Percentiles rank a stretch among this genome's conserved stretches.
These are phyloP conservation scores for Leishmania arabica DNA, from an alignment of 208 protist genomes.

Conservation along the genomic window DNA sequence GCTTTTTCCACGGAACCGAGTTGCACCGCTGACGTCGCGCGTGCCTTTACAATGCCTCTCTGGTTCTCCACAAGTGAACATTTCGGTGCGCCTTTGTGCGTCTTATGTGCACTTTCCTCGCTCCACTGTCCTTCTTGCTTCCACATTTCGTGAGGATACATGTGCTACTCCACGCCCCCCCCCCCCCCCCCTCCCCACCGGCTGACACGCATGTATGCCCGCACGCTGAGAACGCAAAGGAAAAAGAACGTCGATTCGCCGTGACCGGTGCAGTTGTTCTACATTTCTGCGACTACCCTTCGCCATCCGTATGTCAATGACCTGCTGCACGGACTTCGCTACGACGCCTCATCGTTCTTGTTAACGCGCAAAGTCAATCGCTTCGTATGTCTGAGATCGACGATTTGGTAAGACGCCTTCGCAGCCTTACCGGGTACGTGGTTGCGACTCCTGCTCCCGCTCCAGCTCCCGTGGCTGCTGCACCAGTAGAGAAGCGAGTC, in stretches of 20 bases:
- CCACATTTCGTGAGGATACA: background rate
- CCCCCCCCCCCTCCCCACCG: background rate
- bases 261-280: background rate
- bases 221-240: background rate
- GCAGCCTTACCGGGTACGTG: slow-evolving; percentile 66
- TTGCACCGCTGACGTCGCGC: background rate
- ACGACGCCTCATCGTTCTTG: too few species aligned
- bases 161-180: background rate
- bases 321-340: background rate
- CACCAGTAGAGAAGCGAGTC: slow-evolving; percentile 33
- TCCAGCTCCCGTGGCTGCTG: slow-evolving; percentile 15
- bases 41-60: background rate
- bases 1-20: background rate
- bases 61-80: background rate
- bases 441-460: slow-evolving; percentile 5
- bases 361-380: too few species aligned
- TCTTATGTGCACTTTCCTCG: background rate
- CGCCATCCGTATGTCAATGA: background rate
- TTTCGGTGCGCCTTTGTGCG: background rate
- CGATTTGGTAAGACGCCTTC: slow-evolving; percentile 68
- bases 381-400: slow-evolving; percentile 40
- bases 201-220: background rate
- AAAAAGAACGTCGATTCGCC: background rate
- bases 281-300: background rate
- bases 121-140: too few species aligned